phyloP scores from a whole-genome alignment of 257 asterid genomes.

The Solanum pimpinellifolium region DNA sequence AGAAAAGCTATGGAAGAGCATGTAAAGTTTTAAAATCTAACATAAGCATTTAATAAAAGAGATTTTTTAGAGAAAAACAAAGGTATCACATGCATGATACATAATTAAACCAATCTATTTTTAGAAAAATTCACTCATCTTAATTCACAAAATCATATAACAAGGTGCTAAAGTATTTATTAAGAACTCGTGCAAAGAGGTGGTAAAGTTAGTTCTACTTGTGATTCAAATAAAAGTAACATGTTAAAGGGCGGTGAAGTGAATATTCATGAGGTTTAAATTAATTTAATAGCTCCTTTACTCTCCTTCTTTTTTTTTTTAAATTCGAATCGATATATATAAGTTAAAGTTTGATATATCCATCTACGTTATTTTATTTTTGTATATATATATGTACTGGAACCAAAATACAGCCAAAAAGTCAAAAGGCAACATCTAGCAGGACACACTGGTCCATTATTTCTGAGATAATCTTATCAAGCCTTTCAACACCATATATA shows the following conservation, averaged over 20 bases:
- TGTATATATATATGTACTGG: background rate
- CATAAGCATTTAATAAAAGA: background rate
- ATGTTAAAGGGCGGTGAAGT: constrained; percentile 5
- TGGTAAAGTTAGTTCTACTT: constrained; percentile 38
- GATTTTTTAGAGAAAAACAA: too few relatives aligned
- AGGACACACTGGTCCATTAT: constrained; percentile 1
- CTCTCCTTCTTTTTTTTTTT: constrained; percentile 3
- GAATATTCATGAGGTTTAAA: constrained; percentile 39
- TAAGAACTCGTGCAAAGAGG: constrained; percentile 71
- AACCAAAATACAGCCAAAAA: background rate
- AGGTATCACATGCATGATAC: background rate
- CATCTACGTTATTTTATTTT: background rate
- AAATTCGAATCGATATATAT: background rate
- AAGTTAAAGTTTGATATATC: background rate
- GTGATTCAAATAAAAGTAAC: constrained; percentile 75
- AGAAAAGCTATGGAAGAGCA: background rate
- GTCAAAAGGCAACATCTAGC: constrained; percentile 23
- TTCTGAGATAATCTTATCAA: background rate
- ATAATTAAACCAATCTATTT: background rate
- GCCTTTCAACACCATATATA: constrained; percentile 5
- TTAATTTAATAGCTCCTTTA: constrained; percentile 86
- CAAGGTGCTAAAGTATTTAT: constrained; percentile 30
- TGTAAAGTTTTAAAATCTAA: background rate
- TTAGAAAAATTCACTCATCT: too few relatives aligned
- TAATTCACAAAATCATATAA: background rate